phyloP scores from a whole-genome alignment of 352 stramenopile species.

The Globisporangium spinosum region DNA sequence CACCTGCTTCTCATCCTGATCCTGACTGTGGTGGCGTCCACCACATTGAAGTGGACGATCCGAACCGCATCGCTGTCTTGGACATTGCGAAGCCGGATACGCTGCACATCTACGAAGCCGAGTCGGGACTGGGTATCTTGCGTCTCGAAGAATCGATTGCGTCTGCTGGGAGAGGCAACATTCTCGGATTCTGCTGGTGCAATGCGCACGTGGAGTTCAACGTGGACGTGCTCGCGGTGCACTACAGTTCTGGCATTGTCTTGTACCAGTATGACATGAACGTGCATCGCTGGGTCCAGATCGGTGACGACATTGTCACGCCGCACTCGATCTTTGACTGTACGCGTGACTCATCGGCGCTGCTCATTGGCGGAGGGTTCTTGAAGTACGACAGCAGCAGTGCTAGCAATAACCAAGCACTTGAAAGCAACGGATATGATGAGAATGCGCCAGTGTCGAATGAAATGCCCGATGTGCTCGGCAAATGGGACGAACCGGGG shows the following conservation, averaged over 20 bases:
- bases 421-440: neutral
- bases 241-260: slow-evolving; percentile 61
- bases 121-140: slow-evolving; percentile 78
- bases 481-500: slow-evolving; percentile 80
- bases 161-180: slow-evolving; percentile 45
- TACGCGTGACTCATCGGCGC: slow-evolving; percentile 71
- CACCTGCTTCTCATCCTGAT: neutral
- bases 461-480: slow-evolving; percentile 72
- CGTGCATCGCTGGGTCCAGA: slow-evolving; percentile 46
- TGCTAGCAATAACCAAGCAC: slow-evolving; percentile 11
- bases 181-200: slow-evolving; percentile 80
- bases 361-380: slow-evolving; percentile 63
- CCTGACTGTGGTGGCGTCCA: slow-evolving; percentile 26
- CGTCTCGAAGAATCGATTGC: slow-evolving; percentile 61
- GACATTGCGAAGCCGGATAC: slow-evolving; percentile 40
- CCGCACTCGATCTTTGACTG: slow-evolving; percentile 70
- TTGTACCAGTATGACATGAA: slow-evolving; percentile 82
- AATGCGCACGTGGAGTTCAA: slow-evolving; percentile 83
- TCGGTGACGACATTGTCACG: slow-evolving; percentile 60
- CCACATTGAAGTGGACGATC: slow-evolving; percentile 85
- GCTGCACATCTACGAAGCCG: slow-evolving; percentile 72
- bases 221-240: slow-evolving; percentile 68
- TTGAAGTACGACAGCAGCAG: slow-evolving; percentile 12
- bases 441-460: slow-evolving; percentile 32
- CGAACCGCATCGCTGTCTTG: slow-evolving; percentile 74